phyloP scores from a whole-genome alignment of 768 basidiomycete species.

The Scleroderma bovista region DNA sequence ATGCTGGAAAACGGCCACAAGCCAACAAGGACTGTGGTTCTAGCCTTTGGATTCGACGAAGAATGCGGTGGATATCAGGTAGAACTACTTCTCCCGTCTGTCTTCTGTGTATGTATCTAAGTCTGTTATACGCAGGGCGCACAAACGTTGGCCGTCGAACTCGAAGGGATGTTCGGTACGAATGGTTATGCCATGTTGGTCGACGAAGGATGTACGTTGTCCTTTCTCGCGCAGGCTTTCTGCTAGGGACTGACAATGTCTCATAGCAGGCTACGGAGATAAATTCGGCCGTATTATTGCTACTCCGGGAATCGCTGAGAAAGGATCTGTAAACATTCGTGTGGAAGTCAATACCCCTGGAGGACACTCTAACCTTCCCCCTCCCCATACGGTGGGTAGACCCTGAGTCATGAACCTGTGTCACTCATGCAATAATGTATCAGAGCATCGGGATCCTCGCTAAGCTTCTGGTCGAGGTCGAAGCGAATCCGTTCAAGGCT shows the following conservation, averaged over 20 bases:
- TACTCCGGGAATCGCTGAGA: slow-evolving; percentile 63
- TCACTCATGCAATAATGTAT: not conserved
- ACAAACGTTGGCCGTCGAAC: slow-evolving; percentile 35
- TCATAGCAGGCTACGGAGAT: slow-evolving; percentile 44
- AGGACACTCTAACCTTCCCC: slow-evolving; percentile 85
- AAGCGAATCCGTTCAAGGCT: slow-evolving; percentile 53
- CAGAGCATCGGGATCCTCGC: slow-evolving; percentile 82
- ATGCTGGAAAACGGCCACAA: slow-evolving; percentile 57
- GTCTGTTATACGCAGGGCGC: slow-evolving; percentile 53
- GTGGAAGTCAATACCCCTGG: slow-evolving; percentile 68
- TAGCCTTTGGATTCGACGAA: slow-evolving; percentile 75
- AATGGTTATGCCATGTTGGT: slow-evolving; percentile 73
- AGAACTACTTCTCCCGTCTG: slow-evolving; percentile 1
- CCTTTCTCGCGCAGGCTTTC: no score
- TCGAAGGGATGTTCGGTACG: slow-evolving; percentile 61
- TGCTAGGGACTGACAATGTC: slow-evolving; percentile 1
- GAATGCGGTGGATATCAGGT: slow-evolving; percentile 53
- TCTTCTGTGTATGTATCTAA: not conserved
- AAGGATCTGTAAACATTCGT: slow-evolving; percentile 59
- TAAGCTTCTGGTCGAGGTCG: slow-evolving; percentile 59
- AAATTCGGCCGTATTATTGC: slow-evolving; percentile 53
- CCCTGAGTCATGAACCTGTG: slow-evolving; percentile 1
- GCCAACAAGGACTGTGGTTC: slow-evolving; percentile 57
- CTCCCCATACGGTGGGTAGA: slow-evolving; percentile 60
- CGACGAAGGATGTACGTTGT: slow-evolving; percentile 71